Evolutionary conservation across 2,329 filamentous ascomycete species (phyloP).

Genomic region (Trichophyton benhamiae): DNA sequence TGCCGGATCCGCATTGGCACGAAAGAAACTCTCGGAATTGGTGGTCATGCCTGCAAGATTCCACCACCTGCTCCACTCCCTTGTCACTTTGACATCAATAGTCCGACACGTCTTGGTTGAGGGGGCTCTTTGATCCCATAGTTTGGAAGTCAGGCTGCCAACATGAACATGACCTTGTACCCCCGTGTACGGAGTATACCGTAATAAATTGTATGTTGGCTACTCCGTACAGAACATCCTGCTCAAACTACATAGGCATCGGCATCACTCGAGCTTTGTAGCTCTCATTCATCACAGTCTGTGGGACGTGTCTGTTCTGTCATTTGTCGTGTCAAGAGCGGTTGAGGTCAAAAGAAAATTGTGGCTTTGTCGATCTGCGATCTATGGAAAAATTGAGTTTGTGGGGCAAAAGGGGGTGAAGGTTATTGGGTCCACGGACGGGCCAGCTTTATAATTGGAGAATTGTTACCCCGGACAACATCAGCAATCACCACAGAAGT

Average conservation of each 20-base stretch:
- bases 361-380: neutral
- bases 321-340: neutral
- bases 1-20: neutral
- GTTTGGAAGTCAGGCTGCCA: neutral
- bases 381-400: constrained; percentile 3
- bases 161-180: neutral
- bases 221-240: neutral
- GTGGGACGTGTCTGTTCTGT: neutral
- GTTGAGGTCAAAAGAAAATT: neutral
- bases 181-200: neutral
- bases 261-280: neutral
- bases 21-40: neutral
- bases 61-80: neutral
- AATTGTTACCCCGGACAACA: neutral
- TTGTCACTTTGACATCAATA: neutral
- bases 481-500: neutral
- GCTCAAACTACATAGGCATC: neutral
- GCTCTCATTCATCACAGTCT: neutral
- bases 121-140: neutral
- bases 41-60: neutral
- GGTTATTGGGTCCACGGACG: neutral
- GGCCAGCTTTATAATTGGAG: neutral
- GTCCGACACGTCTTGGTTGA: neutral
- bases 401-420: neutral
- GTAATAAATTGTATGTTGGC: too few species aligned